phyloP scores from a whole-genome alignment of 2,329 filamentous ascomycete genomes.

The Ilyonectria mors-panacis region DNA sequence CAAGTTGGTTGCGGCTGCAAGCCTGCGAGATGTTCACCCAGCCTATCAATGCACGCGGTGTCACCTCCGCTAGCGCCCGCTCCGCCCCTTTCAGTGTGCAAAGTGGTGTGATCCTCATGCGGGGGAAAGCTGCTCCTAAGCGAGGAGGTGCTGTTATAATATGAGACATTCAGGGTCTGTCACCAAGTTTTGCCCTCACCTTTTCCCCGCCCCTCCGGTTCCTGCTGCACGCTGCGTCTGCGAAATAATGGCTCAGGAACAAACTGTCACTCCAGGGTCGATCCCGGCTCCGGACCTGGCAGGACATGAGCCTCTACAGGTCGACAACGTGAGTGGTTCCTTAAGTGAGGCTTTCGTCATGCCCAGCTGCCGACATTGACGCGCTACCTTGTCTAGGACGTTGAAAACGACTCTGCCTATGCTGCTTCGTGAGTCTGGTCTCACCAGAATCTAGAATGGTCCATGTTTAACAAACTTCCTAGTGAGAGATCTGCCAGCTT shows the following conservation, averaged over 20 bases:
- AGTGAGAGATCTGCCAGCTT: background rate
- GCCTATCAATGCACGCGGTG: no score
- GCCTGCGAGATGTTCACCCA: no score
- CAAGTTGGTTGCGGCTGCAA: no score
- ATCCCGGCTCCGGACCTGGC: no score
- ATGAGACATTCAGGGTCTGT: background rate
- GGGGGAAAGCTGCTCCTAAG: no score
- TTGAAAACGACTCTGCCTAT: background rate
- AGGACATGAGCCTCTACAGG: background rate
- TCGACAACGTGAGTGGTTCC: background rate
- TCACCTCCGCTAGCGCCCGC: no score
- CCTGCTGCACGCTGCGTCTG: background rate
- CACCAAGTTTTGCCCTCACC: background rate
- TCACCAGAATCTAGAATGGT: background rate
- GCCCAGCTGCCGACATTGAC: background rate
- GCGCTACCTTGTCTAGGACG: background rate
- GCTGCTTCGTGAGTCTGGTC: background rate
- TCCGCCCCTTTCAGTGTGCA: no score
- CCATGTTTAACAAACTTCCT: background rate
- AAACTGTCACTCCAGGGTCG: background rate
- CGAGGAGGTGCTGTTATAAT: background rate
- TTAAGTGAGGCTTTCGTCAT: background rate
- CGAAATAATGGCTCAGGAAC: background rate
- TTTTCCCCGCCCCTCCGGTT: background rate
- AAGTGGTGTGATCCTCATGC: background rate